Conservation (phyloP, 495 filamentous ascomycete genomes). For the Aspergillus olivimuriae region DNA sequence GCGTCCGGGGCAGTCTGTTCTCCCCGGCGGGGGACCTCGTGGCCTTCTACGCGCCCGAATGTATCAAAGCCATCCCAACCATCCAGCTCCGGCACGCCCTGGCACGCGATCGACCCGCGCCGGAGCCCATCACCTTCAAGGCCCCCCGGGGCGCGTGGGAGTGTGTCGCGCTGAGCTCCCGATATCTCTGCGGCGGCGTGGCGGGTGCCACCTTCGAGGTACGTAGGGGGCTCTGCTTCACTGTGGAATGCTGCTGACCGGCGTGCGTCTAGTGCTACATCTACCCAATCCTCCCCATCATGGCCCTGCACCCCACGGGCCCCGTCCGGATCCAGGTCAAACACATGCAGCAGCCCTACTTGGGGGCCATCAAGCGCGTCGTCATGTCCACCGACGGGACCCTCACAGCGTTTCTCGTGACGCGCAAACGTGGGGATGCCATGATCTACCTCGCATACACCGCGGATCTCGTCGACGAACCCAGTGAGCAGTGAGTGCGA, state of each 20-base stretch:
- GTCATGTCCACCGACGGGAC: slow-evolving; percentile 10
- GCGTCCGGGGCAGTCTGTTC: slow-evolving; percentile 4
- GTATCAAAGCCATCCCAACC: slow-evolving; percentile 2
- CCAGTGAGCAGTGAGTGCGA: slow-evolving; percentile 5
- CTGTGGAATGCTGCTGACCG: background rate
- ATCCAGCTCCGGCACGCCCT: background rate
- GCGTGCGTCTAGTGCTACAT: slow-evolving; percentile 10
- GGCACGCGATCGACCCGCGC: background rate
- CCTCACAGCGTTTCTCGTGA: slow-evolving; percentile 9
- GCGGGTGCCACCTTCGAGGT: slow-evolving; percentile 8
- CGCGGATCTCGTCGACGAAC: slow-evolving; percentile 6
- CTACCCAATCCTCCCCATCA: background rate
- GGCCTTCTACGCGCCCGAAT: slow-evolving; percentile 6
- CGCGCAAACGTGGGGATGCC: slow-evolving; percentile 1
- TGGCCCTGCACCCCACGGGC: background rate
- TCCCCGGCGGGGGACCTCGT: slow-evolving; percentile 8
- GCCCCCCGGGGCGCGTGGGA: slow-evolving; percentile 3
- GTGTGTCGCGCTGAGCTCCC: slow-evolving; percentile 11
- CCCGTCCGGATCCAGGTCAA: background rate
- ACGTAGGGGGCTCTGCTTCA: no score
- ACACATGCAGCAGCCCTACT: slow-evolving; percentile 1
- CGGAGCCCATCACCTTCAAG: background rate
- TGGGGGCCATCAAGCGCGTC: slow-evolving; percentile 10
- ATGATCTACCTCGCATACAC: slow-evolving; percentile 10
- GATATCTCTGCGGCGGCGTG: slow-evolving; percentile 6